phyloP scores from a whole-genome alignment of 768 basidiomycete species.

The Russula ochroleuca region DNA sequence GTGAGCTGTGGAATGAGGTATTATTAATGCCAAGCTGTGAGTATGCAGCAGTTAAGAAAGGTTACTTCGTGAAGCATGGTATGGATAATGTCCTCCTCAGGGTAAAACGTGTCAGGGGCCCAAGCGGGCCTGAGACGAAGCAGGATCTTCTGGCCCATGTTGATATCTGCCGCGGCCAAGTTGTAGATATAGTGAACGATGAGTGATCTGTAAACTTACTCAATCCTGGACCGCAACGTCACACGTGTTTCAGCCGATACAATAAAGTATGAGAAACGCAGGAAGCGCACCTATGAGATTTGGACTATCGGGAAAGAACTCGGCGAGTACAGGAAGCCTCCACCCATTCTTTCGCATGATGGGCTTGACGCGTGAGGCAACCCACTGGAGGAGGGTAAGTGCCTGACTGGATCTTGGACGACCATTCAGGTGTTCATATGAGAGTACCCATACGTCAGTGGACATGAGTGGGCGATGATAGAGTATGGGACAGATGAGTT shows the following conservation, averaged over 20 bases:
- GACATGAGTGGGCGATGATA: constrained; percentile 40
- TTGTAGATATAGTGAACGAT: constrained; percentile 10
- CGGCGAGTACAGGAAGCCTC: constrained; percentile 73
- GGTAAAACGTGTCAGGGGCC: constrained; percentile 64
- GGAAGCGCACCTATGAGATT: constrained; percentile 61
- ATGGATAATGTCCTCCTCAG: constrained; percentile 68
- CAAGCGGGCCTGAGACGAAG: constrained; percentile 72
- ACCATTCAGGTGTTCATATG: constrained; percentile 68
- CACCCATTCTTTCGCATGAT: constrained; percentile 87
- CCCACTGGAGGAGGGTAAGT: constrained; percentile 58
- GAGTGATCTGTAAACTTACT: constrained; percentile 20
- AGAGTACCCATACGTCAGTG: constrained; percentile 51
- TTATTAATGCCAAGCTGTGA: neutral
- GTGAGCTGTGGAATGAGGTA: constrained; percentile 53
- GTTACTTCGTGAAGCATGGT: constrained; percentile 88
- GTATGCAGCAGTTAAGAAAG: neutral
- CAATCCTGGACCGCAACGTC: constrained; percentile 21
- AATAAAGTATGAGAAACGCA: no score
- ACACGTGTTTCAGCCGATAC: neutral
- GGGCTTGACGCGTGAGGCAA: constrained; percentile 82
- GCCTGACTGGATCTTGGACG: constrained; percentile 65
- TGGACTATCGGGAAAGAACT: constrained; percentile 78
- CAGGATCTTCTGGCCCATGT: constrained; percentile 77
- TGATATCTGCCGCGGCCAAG: constrained; percentile 52
- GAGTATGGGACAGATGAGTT: neutral